Percentiles rank a stretch among this genome's conserved stretches.
Evolutionary conservation across 2,329 filamentous ascomycete species (phyloP).

Genomic region (Fonsecaea nubica): DNA sequence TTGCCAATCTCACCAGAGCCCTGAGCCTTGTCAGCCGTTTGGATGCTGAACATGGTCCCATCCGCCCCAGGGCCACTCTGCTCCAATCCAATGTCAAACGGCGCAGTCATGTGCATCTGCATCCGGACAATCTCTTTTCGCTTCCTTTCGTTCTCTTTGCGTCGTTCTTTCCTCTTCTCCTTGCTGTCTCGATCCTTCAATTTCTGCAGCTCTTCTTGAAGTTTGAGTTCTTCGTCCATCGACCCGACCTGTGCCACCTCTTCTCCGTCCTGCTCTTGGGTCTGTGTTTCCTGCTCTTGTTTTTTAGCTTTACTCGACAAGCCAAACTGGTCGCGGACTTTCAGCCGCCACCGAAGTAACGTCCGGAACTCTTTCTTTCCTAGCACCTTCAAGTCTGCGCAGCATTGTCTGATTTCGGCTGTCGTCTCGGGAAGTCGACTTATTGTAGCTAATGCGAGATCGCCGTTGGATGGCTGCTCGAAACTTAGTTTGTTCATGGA

Average conservation of each 20-base stretch:
- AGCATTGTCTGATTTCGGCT: constrained; percentile 77
- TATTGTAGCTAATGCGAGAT: constrained; percentile 85
- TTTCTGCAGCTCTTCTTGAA: constrained; percentile 84
- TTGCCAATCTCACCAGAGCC: constrained; percentile 72
- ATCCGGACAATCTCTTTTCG: constrained; percentile 93
- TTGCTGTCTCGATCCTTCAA: constrained; percentile 79
- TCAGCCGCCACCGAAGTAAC: constrained; percentile 86
- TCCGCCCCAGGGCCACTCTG: constrained; percentile 78
- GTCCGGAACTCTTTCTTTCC: constrained; percentile 94
- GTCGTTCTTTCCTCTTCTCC: constrained; percentile 80
- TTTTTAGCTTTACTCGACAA: constrained; percentile 60
- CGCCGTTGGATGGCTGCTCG: constrained; percentile 76
- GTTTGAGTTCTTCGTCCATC: constrained; percentile 93
- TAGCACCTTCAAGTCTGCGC: constrained; percentile 83
- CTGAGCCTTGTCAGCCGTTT: constrained; percentile 76
- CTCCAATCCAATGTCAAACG: constrained; percentile 94
- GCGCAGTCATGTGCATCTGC: constrained; percentile 96
- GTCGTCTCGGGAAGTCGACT: constrained; percentile 87
- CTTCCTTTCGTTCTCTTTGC: constrained; percentile 90
- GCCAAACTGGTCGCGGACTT: constrained; percentile 88
- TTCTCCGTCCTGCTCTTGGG: constrained; percentile 60
- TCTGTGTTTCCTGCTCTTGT: constrained; percentile 43
- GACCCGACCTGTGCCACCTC: constrained; percentile 82
- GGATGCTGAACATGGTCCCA: constrained; percentile 85
- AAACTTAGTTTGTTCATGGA: constrained; percentile 85